Conservation (phyloP, 2,329 filamentous ascomycete genomes). For the Trichoderma asperellum region DNA sequence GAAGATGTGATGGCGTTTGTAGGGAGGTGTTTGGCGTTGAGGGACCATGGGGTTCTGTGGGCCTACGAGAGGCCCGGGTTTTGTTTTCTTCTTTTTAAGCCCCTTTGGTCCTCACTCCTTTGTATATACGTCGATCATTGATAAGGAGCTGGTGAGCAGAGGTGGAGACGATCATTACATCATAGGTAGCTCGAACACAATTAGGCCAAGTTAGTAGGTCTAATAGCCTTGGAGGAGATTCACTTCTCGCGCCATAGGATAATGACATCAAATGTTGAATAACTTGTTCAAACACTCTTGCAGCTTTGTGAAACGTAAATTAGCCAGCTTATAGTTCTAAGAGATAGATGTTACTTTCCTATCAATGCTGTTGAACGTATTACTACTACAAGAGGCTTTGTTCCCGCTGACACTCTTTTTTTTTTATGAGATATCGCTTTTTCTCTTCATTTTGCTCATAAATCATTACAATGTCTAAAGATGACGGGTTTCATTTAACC, state of each 20-base stretch:
- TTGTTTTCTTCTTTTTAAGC: slow-evolving; percentile 1
- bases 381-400: background rate
- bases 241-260: slow-evolving; percentile 10
- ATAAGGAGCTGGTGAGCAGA: slow-evolving; percentile 16
- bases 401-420: background rate
- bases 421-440: too few species aligned
- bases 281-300: background rate
- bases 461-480: background rate
- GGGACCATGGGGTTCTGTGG: background rate
- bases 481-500: background rate
- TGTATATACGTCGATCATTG: slow-evolving; percentile 26
- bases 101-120: slow-evolving; percentile 1
- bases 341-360: background rate
- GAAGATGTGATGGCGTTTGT: slow-evolving; percentile 20
- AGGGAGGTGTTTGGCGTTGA: slow-evolving; percentile 22
- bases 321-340: background rate
- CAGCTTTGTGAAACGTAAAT: background rate
- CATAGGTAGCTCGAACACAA: background rate
- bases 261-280: slow-evolving; percentile 6
- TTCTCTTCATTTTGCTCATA: background rate
- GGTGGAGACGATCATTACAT: background rate
- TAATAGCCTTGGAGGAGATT: background rate
- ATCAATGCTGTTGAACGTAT: background rate
- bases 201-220: background rate
- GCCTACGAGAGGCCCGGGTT: background rate